Evolutionary conservation across 768 basidiomycete species (phyloP).

Genomic region (Termitomyces sp.): DNA sequence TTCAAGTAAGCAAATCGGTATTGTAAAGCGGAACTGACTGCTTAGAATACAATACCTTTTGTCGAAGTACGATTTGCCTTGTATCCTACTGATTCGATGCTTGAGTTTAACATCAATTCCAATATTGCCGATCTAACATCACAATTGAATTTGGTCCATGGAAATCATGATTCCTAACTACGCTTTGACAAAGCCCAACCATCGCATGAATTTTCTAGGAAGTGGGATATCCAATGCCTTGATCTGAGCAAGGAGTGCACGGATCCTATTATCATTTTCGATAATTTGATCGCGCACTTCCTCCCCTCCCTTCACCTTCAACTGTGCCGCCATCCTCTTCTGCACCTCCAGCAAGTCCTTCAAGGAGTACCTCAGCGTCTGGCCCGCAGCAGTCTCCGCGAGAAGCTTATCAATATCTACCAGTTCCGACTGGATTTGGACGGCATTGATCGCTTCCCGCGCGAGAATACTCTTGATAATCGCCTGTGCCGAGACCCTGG

Average conservation of each 20-base stretch:
- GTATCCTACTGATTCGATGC: too few species aligned
- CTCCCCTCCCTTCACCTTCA: slow-evolving; percentile 13
- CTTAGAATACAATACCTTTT: too few species aligned
- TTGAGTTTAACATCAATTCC: too few species aligned
- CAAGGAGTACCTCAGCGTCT: slow-evolving; percentile 23
- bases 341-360: slow-evolving; percentile 25
- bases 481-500: slow-evolving; percentile 1
- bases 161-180: slow-evolving; percentile 2
- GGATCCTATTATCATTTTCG: slow-evolving; percentile 22
- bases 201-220: slow-evolving; percentile 6
- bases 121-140: not conserved
- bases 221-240: slow-evolving; percentile 23
- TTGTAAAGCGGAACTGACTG: too few species aligned
- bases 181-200: slow-evolving; percentile 5
- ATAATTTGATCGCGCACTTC: slow-evolving; percentile 15
- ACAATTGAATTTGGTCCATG: not conserved
- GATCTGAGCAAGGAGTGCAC: slow-evolving; percentile 19
- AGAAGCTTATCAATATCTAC: slow-evolving; percentile 25
- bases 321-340: slow-evolving; percentile 18
- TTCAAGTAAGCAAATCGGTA: too few species aligned
- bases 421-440: slow-evolving; percentile 30
- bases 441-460: slow-evolving; percentile 9
- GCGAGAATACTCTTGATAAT: slow-evolving; percentile 10
- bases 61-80: too few species aligned
- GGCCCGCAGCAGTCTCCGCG: slow-evolving; percentile 29